Evolutionary conservation across 306 rosid species (phyloP), one percentile per base, ranked within the genome.

Genomic region (Parietaria judaica): DNA sequence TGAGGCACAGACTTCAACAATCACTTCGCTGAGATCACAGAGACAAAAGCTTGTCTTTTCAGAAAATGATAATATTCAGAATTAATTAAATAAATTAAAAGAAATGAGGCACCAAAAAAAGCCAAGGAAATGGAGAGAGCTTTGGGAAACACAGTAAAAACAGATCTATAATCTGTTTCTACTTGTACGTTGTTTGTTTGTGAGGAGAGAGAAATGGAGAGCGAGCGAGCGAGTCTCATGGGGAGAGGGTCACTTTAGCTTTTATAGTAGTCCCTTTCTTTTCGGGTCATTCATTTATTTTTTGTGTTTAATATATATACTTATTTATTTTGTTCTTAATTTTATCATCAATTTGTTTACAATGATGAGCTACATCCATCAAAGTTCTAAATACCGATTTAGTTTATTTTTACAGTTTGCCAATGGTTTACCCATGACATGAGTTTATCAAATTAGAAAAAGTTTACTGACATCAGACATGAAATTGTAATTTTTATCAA

Each of bases 141-240:
- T n/a, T n/a, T n/a, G n/a, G n/a, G n/a, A n/a, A n/a, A n/a, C n/a
- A n/a, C n/a, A n/a, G n/a, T n/a, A n/a, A n/a, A n/a, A n/a, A n/a
- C n/a, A n/a, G 62, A 58, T 58, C 23, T 47, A 15, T 44, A n/a
- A n/a, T n/a, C n/a, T n/a, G n/a, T 16, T 37, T 60, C 52, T 43
- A 16, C 16, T 41, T 60, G 31, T 60, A 8, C 12, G 14, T 60
- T 60, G 51, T 60, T 60, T 60, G 51, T 23, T 44, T 15, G 14
- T 17, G 17, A 54, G 56, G 60, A 51, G 45, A 41, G 44, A 52
- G 57, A 54, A 34, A 52, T 35, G 51, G 66, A 16, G 38, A 53
- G n/a, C n/a, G n/a, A n/a, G n/a, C n/a, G 64, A 68, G 63, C 78
- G 81, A 58, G 64, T 68, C 74, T 69, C 50, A 3, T 69, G 81